Percentiles rank a stretch among this genome's conserved stretches.
Evolutionary conservation across 345 rosid genomes (phyloP).

Genomic region (Geranium brycei): DNA sequence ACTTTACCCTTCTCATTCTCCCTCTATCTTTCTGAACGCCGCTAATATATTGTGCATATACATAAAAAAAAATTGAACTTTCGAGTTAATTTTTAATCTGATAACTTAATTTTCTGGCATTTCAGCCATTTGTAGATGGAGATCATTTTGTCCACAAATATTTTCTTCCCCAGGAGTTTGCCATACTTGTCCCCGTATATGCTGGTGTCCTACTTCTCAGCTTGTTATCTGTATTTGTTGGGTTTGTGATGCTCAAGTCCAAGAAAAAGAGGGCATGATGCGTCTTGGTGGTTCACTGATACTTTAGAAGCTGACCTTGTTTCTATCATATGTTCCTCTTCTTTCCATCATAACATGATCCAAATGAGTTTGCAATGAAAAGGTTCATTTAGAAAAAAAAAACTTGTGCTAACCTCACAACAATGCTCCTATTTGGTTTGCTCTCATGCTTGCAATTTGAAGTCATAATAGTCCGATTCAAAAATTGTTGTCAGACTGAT

Average conservation of each 20-base stretch:
- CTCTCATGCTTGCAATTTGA: no score
- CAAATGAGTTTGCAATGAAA: no score
- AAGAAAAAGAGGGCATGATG: constrained; percentile 65
- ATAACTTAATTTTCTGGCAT: constrained; percentile 5
- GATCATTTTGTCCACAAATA: constrained; percentile 83
- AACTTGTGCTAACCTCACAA: no score
- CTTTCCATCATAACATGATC: no score
- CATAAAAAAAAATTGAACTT: neutral
- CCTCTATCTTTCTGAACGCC: neutral
- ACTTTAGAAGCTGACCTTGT: no score
- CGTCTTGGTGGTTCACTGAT: no score
- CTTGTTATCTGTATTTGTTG: constrained; percentile 55
- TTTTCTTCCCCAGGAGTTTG: constrained; percentile 77
- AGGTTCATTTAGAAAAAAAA: no score
- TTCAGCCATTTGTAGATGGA: constrained; percentile 86
- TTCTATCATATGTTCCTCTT: no score
- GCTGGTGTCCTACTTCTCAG: constrained; percentile 60
- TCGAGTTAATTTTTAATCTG: neutral
- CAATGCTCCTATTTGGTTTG: no score
- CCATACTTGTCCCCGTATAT: constrained; percentile 60
- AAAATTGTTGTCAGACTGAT: no score
- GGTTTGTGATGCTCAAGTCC: constrained; percentile 67
- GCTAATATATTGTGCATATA: neutral
- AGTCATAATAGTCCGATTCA: no score
- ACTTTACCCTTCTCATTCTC: neutral